Evolutionary conservation across 805 yeast species (phyloP).

Genomic region (Candida palmyrensis): DNA sequence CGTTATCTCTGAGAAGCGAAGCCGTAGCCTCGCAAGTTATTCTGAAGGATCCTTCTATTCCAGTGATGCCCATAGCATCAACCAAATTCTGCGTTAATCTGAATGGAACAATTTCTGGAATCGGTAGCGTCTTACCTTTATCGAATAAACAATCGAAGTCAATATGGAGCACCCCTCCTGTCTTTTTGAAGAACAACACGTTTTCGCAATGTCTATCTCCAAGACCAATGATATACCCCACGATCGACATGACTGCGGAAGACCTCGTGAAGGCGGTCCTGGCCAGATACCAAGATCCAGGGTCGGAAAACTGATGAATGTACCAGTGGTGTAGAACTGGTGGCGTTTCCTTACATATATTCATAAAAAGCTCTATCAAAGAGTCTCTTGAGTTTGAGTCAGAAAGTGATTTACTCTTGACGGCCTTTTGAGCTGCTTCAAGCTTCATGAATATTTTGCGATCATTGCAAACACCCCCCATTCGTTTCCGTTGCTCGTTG

Average conservation of each 20-base stretch:
- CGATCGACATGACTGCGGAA: constrained; percentile 95
- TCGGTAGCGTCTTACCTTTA: constrained; percentile 63
- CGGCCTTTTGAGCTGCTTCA: constrained; percentile 25
- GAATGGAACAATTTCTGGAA: constrained; percentile 95
- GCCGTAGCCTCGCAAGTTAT: constrained; percentile 82
- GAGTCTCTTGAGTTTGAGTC: constrained; percentile 4
- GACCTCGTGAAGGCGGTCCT: constrained; percentile 72
- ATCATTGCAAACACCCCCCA: constrained; percentile 19
- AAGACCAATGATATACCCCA: constrained; percentile 87
- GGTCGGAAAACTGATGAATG: constrained; percentile 83
- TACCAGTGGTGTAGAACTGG: constrained; percentile 88
- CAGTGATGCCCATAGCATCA: constrained; percentile 88
- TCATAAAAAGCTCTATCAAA: constrained; percentile 14
- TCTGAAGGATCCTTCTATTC: constrained; percentile 87
- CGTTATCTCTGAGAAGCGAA: constrained; percentile 66
- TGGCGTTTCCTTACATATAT: constrained; percentile 35
- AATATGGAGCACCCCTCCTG: constrained; percentile 84
- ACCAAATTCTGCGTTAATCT: constrained; percentile 84
- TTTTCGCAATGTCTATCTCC: constrained; percentile 98
- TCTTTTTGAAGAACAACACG: constrained; percentile 62
- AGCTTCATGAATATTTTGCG: constrained; percentile 23
- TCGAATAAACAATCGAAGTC: constrained; percentile 97
- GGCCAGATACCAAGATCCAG: constrained; percentile 79
- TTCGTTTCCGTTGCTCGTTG: constrained; percentile 21
- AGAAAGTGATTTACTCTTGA: constrained; percentile 12